Evolutionary conservation across 768 basidiomycete species (phyloP), one percentile per base, ranked within the genome.

Genomic region (Kwoniella botswanensis): DNA sequence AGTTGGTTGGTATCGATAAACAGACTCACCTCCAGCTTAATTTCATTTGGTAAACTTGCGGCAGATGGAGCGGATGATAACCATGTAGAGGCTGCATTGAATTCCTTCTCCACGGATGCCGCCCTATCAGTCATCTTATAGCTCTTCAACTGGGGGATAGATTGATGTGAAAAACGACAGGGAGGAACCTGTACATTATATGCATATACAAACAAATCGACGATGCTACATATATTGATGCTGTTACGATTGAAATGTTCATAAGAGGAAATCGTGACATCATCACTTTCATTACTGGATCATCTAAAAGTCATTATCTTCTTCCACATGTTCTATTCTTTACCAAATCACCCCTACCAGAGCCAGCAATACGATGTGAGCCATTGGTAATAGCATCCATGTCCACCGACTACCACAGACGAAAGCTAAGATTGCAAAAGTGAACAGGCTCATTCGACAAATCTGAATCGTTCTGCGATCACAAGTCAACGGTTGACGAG

Each of bases 11-110:
- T 24, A 3, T 21, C 24, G 17, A 53, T 52, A 29, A 22, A 1
- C 42, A 10, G 24, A 29, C 74, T 41, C 52, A 82, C 80, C 74
- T 83, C 82, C 0, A 83, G 71, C 67, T 83, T 82, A 29, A 66
- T 63, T 4, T 81, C 81, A 42, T 75, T 83, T 0, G 81, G 63
- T 6, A 80, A 71, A 44, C 57, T 71, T 10, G 81, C 81, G n/a
- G 79, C 80, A 4, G 77, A 66, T 12, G 82, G 79, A 35, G 69
- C 74, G 2, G 74, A 60, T 10, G 80, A 72, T 1, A 83, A 64
- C 78, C 78, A 82, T 15, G 55, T 42, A 24, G 80, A 72, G 0
- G 79, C 78, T 13, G 73, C 71, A 52, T 72, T 26, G 68, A 83
- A 82, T 17, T 71, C 59, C 24, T 71, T 64, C 44, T 65, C 70